Base-by-base conservation (phyloP, 768 basidiomycete species). In the Wakefieldia striispora region DNA sequence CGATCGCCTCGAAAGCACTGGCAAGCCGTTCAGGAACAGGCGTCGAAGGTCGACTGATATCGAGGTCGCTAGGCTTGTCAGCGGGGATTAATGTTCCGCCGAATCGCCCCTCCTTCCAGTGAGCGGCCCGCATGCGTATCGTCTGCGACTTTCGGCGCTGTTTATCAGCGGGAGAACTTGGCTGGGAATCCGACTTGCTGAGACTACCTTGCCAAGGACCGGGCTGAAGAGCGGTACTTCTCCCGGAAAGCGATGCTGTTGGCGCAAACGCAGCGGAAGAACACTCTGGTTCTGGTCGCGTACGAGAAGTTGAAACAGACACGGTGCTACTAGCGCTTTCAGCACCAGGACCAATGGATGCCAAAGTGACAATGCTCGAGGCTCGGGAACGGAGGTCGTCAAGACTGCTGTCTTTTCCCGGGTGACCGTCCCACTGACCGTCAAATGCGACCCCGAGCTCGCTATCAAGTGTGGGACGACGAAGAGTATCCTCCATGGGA, bases 41-140 rank as follows among this genome's bases (percentile, higher is more conserved):
- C 16, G 61, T 68, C 26, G 64, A 61, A 6, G 67, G 66, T 19
- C 55, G 51, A 59, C 46, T 46, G n/a, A 49, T 51, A 36, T 61
- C 60, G 42, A 44, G 29, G 45, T 56, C 53, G 34, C n/a, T 46
- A 29, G 36, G 43, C 10, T 46, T 50, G 16, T 58, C 61, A 16
- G 44, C 21, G 4, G 57, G 58, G 19, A 70, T 55, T 7, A 70
- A 60, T 1, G 67, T 68, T 49, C 71, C 70, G 33, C 66, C 65
- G 49, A 83, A 80, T 40, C 83, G 74, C 20, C 78, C 77, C 56
- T 81, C 78, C 33, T 74, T 75, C 83, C 81, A 86, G 23, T 75
- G 77, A 41, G 68, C 68, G 37, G 84, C 85, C 34, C 84, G 77
- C 60, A 77, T 73, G 19, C 78, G 78, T 20, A 85, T 68, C 14